Percentiles rank a stretch among this genome's conserved stretches.
These are phyloP conservation scores for Chaetomium strumarium DNA, from an alignment of 2,329 filamentous ascomycete species.

Conservation along the genomic window DNA sequence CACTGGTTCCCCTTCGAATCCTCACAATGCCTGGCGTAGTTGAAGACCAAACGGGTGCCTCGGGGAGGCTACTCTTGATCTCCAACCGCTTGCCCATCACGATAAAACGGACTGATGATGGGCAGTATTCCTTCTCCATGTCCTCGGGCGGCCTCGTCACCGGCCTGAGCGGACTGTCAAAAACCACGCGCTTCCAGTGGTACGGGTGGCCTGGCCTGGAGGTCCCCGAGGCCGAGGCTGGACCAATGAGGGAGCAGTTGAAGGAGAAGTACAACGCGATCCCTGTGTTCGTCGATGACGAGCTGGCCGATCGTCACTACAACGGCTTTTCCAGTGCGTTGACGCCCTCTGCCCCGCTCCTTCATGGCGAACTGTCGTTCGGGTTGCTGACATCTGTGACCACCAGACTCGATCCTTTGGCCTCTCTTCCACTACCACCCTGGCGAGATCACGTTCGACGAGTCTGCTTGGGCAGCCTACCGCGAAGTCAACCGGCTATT, in stretches of 20 bases:
- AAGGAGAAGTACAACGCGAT: slow-evolving; percentile 85
- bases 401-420: slow-evolving; percentile 88
- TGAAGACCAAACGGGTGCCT: slow-evolving; percentile 13
- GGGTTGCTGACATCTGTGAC: neutral
- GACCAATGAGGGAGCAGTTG: slow-evolving; percentile 67
- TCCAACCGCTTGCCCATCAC: slow-evolving; percentile 96
- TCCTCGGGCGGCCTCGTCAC: slow-evolving; percentile 94
- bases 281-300: slow-evolving; percentile 88
- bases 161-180: slow-evolving; percentile 83
- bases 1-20: neutral
- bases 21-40: slow-evolving; percentile 21
- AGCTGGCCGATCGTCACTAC: slow-evolving; percentile 91
- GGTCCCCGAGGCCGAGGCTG: slow-evolving; percentile 76
- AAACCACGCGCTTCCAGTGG: slow-evolving; percentile 94
- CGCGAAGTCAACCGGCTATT: slow-evolving; percentile 89
- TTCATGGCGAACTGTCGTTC: neutral
- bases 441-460: slow-evolving; percentile 96
- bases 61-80: slow-evolving; percentile 66
- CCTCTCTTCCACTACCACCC: slow-evolving; percentile 98
- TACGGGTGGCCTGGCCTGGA: slow-evolving; percentile 97
- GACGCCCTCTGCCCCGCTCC: neutral
- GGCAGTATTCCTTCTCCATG: slow-evolving; percentile 90
- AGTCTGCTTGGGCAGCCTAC: slow-evolving; percentile 89
- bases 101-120: slow-evolving; percentile 88
- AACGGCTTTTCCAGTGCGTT: slow-evolving; percentile 91